These are phyloP conservation scores for Collybiopsis confluens DNA, from an alignment of 768 basidiomycete species.

Conservation along the genomic window DNA sequence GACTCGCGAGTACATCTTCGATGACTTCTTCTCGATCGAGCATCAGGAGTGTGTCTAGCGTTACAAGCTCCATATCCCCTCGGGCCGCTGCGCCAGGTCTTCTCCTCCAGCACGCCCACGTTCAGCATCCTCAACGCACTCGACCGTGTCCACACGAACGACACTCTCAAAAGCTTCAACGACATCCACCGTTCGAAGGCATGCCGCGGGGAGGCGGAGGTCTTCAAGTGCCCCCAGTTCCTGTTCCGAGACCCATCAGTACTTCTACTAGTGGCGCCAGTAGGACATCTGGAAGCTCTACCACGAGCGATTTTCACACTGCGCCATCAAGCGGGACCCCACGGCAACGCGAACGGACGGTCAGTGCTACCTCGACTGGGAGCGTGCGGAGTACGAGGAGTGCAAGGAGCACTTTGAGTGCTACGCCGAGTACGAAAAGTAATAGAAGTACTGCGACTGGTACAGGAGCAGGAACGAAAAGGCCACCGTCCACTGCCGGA, in stretches of 20 bases:
- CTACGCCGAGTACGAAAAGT: conserved; percentile 7
- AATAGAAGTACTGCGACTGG: conserved; percentile 2
- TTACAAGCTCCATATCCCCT: conserved; percentile 4
- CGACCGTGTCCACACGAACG: conserved; percentile 1
- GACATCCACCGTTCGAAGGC: conserved; percentile 4
- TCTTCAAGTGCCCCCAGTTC: conserved; percentile 2
- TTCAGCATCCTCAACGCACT: conserved; percentile 5
- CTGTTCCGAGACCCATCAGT: conserved; percentile 3
- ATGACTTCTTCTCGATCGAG: conserved; percentile 1
- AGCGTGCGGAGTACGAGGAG: conserved; percentile 10
- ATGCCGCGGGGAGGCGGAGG: not conserved
- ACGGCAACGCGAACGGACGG: conserved; percentile 3
- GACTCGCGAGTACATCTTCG: not conserved
- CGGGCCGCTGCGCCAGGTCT: not conserved
- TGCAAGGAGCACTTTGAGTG: conserved; percentile 6
- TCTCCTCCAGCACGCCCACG: not conserved
- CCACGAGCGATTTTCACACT: conserved; percentile 5
- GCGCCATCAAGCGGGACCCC: not conserved
- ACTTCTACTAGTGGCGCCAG: conserved; percentile 1
- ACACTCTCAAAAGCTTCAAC: conserved; percentile 4
- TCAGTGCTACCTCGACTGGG: conserved; percentile 9
- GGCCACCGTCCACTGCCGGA: not conserved
- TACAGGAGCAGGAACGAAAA: not conserved
- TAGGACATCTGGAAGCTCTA: not conserved
- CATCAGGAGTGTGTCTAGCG: not conserved